A percentile compares a stretch with the other conserved stretches of the same genome.
These are phyloP conservation scores for Sphenostylis stenocarpa DNA, from an alignment of 306 rosid genomes.

Conservation along the genomic window DNA sequence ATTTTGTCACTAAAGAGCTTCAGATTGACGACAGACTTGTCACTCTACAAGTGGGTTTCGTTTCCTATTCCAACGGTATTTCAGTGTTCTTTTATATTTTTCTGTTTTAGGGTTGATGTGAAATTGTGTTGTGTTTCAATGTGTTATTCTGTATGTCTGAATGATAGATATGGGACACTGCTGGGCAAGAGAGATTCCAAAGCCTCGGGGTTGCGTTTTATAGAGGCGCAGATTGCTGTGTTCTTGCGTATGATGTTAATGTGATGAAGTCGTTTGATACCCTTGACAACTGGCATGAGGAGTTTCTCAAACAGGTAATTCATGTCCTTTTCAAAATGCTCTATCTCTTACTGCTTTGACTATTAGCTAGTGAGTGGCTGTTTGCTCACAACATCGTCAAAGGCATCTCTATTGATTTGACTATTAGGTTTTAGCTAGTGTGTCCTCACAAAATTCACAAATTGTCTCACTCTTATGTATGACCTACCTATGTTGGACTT, in stretches of 20 bases:
- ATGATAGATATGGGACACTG: slow-evolving; percentile 95
- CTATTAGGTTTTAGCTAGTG: not conserved
- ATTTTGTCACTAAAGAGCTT: slow-evolving; percentile 95
- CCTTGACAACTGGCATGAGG: slow-evolving; percentile 95
- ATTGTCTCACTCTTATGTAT: slow-evolving; percentile 15
- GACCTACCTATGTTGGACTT: not conserved
- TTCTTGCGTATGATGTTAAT: slow-evolving; percentile 86
- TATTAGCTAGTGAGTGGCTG: not conserved
- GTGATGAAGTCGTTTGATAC: slow-evolving; percentile 90
- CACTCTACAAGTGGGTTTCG: slow-evolving; percentile 87
- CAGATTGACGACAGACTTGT: slow-evolving; percentile 92
- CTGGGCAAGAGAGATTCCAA: slow-evolving; percentile 96
- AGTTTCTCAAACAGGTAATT: slow-evolving; percentile 89
- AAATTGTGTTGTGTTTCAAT: not conserved
- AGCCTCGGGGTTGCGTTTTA: slow-evolving; percentile 95
- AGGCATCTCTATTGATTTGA: not conserved
- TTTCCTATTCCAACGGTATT: slow-evolving; percentile 40
- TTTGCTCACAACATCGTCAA: not conserved
- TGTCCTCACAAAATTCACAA: not conserved
- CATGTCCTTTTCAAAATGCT: slow-evolving; percentile 1
- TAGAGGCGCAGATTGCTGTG: slow-evolving; percentile 96
- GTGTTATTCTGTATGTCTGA: not conserved
- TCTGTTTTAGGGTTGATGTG: not conserved
- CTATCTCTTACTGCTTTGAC: not conserved
- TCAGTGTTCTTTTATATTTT: not conserved